These are phyloP conservation scores for Mychonastes homosphaera DNA, from an alignment of 139 green algal species.

Conservation along the genomic window DNA sequence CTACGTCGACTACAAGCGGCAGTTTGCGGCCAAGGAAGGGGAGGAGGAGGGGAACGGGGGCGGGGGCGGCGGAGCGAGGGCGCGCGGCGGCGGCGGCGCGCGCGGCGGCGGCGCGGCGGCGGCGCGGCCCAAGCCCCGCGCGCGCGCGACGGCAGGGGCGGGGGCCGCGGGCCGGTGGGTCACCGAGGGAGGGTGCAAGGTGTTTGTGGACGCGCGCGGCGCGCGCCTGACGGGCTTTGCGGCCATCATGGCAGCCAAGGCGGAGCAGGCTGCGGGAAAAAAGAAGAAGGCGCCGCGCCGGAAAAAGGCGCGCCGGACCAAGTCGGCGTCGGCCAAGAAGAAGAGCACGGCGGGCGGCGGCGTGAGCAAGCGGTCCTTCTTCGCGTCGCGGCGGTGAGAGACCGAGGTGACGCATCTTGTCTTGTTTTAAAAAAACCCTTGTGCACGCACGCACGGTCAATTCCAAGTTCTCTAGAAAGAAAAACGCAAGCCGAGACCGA, in stretches of 20 bases:
- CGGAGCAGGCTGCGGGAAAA: too few relatives aligned
- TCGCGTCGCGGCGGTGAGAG: too few relatives aligned
- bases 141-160: neutral
- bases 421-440: neutral
- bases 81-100: neutral
- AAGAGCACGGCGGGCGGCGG: neutral
- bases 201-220: conserved; percentile 6
- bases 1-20: conserved; percentile 20
- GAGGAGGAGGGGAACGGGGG: neutral
- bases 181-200: neutral
- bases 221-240: conserved; percentile 4
- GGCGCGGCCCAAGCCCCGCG: neutral
- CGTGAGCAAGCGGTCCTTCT: neutral
- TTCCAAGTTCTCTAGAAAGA: neutral
- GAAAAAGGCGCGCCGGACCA: neutral
- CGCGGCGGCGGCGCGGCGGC: neutral
- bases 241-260: conserved; percentile 3
- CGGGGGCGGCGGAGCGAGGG: conserved; percentile 1
- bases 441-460: neutral
- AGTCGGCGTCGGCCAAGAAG: neutral
- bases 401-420: neutral
- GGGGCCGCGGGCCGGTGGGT: neutral
- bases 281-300: too few relatives aligned
- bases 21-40: conserved; percentile 10
- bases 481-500: neutral